Percentiles rank a stretch among this genome's conserved stretches.
These are phyloP conservation scores for Helminthosporium solani DNA, from an alignment of 2,329 filamentous ascomycete genomes.

Conservation along the genomic window DNA sequence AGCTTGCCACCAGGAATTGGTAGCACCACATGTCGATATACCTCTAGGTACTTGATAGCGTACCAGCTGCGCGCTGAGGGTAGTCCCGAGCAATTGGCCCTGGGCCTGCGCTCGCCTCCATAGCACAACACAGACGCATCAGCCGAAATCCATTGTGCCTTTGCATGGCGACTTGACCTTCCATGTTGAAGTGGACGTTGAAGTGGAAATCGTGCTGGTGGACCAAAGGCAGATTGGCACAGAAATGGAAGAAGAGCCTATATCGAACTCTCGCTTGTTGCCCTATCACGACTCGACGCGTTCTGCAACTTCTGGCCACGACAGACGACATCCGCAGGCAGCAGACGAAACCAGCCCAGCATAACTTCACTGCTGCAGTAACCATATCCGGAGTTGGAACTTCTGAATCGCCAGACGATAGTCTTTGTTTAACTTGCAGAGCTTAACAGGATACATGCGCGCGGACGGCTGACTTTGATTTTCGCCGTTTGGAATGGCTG, in stretches of 20 bases:
- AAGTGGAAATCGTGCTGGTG: slow-evolving; percentile 26
- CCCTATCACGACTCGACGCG: slow-evolving; percentile 9
- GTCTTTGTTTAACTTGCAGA: too few relatives aligned
- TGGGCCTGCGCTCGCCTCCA: slow-evolving; percentile 65
- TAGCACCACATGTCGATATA: slow-evolving; percentile 68
- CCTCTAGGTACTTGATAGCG: slow-evolving; percentile 63
- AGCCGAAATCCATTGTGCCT: slow-evolving; percentile 44
- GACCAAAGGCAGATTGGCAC: slow-evolving; percentile 3
- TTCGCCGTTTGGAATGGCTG: not conserved
- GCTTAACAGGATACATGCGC: not conserved
- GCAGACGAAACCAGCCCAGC: too few relatives aligned
- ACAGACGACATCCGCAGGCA: not conserved
- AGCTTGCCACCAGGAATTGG: slow-evolving; percentile 44
- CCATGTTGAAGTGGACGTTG: slow-evolving; percentile 20
- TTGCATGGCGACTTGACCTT: slow-evolving; percentile 39
- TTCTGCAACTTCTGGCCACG: not conserved
- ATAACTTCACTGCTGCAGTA: too few relatives aligned
- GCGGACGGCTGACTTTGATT: not conserved
- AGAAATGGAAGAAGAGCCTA: not conserved
- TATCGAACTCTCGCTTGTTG: slow-evolving; percentile 30
- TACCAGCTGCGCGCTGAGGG: slow-evolving; percentile 52
- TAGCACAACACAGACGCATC: slow-evolving; percentile 64
- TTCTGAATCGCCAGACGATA: too few relatives aligned
- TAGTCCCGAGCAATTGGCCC: slow-evolving; percentile 41
- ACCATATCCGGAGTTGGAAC: too few relatives aligned